Base-by-base conservation (phyloP, 2,329 filamentous ascomycete genomes). In the Clathrospora elynae region DNA sequence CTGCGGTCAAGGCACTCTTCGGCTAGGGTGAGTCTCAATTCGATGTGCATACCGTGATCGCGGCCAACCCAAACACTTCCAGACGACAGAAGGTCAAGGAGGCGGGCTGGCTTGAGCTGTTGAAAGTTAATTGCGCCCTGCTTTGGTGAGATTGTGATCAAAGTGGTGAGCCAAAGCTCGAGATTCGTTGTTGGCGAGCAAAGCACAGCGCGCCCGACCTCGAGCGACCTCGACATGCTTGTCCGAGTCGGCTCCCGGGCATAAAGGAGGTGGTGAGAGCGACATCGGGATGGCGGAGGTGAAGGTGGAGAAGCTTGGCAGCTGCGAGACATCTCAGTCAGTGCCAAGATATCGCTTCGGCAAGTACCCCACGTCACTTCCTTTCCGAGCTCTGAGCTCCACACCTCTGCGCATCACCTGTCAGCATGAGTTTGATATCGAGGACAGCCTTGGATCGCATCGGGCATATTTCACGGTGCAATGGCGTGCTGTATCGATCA, bases 111-210 rank as follows among this genome's bases (percentile, higher is more conserved):
- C 20, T 44, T 45, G 17, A 59, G 40, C 22, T 61, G 50, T 18
- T 61, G 41, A 12, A 64, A 12, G 33, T 67, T 51, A 65, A 47
- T 51, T 31, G 39, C 42, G 17, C 55, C 25, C 43, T 62, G 57
- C 34, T 53, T 46, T 41, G 59, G 49, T 63, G 59, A 65, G 51
- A 68, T 36, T 18, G 65, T 67, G 55, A 69, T 66, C 49, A 63
- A 62, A 29, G 66, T 64, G 18, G 46, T 62, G 42, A 68, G 59
- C 64, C 62, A 68, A n/a, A 71, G 63, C 54, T 70, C 63, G 19
- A 66, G 44, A 22, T 61, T 35, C 6, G 51, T 44, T 19, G 38
- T 42, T 11, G 61, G 42, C 17, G 55, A 55, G 24, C 47, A 51
- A 12, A 71, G 48, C 28, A 70, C 66, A 19, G 66, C 65, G 32